phyloP scores from a whole-genome alignment of 2,329 filamentous ascomycete genomes.

The Alternaria triticina region DNA sequence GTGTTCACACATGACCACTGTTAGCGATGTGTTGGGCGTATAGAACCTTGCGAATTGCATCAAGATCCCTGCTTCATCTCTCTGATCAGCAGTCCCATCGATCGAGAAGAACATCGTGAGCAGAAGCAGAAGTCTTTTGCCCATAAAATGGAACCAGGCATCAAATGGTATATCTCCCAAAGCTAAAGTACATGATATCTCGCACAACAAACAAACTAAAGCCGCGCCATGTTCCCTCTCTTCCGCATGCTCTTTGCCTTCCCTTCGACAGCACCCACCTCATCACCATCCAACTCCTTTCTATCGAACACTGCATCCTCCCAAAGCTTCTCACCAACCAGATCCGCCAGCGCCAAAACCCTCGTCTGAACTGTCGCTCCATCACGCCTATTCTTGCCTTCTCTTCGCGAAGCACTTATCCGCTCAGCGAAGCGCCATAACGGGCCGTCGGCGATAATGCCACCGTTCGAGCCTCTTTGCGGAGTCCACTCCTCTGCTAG shows the following conservation, averaged over 20 bases:
- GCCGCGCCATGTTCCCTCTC: conserved; percentile 41
- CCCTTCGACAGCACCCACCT: conserved; percentile 15
- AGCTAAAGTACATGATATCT: neutral
- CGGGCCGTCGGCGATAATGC: conserved; percentile 71
- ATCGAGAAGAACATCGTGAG: neutral
- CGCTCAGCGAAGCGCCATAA: conserved; percentile 92
- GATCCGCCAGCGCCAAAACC: conserved; percentile 78
- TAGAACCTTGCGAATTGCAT: neutral
- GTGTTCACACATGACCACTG: neutral
- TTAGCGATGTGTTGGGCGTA: neutral
- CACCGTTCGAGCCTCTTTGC: conserved; percentile 62
- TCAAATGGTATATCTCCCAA: neutral
- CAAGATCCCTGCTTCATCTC: neutral
- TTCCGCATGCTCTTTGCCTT: conserved; percentile 40
- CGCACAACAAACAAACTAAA: conserved; percentile 23
- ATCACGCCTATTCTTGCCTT: conserved; percentile 96
- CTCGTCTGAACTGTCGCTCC: conserved; percentile 85
- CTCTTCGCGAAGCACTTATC: conserved; percentile 80
- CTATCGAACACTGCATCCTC: conserved; percentile 41
- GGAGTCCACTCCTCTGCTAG: conserved; percentile 79
- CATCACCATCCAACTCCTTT: conserved; percentile 14
- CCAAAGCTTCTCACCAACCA: conserved; percentile 74
- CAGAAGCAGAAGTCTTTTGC: neutral
- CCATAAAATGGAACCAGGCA: neutral
- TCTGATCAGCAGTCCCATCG: too few relatives aligned